Evolutionary conservation across 345 rosid species (phyloP), one percentile per base, ranked within the genome.

Genomic region (Heritiera fomes): DNA sequence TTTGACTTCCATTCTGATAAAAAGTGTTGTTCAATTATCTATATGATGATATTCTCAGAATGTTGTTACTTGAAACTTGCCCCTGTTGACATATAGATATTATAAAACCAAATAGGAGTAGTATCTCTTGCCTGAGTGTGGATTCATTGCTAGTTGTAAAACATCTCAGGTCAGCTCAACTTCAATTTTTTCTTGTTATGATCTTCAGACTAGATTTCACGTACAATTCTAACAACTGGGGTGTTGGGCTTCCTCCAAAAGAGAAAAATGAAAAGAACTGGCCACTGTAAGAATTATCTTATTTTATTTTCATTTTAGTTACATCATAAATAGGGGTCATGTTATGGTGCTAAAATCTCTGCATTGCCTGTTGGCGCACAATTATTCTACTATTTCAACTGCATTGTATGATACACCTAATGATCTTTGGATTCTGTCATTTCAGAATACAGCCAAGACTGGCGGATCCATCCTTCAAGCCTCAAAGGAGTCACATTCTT

Each of bases 161-260:
- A 30, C 13, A 64, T 40, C 65, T 70, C 30, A 30, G 17, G 1
- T 75, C 65, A n/a, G 49, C 34, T 45, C 40, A 73, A 38, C 23
- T 59, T 79, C 30, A 15, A 12, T 45, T 41, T 68, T 20, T 72
- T 34, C 75, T 74, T 61, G 52, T 78, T 65, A 47, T 68, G 67
- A 47, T 73, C 83, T 82, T 65, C 89, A 94, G 98, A 89, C 81
- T 93, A 78, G 98, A 95, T 82, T 95, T 95, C 87, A 86, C 86
- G 66, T 95, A 89, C 87, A 84, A 80, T 65, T 87, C 91, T 74
- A 93, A 87, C 85, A 95, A 93, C 58, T 95, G 99, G 99, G 99
- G 92, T 65, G 88, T 93, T 66, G 99, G 99, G 65, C 98, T 95
- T 84, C 99, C 99, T 79, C 97, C 94, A 47, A 91, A 83, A 82